A percentile compares a stretch with the other conserved stretches of the same genome.
phyloP scores from a whole-genome alignment of 2,329 filamentous ascomycete genomes.

The Penicillium corylophilum region DNA sequence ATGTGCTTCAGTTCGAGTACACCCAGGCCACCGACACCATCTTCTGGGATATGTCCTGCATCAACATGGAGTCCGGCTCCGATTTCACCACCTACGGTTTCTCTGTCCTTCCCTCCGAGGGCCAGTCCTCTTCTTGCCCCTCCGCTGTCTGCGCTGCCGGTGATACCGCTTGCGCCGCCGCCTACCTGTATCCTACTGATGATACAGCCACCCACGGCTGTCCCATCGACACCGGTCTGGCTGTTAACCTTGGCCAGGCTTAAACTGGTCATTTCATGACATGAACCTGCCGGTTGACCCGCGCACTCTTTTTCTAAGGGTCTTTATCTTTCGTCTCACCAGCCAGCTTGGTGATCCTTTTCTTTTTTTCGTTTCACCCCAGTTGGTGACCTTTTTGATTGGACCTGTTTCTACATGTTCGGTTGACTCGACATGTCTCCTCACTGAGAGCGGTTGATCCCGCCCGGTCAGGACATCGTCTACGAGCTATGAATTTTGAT shows the following conservation, averaged over 20 bases:
- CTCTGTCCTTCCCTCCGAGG: conserved; percentile 31
- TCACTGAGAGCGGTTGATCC: conserved; percentile 4
- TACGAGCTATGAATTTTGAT: conserved; percentile 23
- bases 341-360: conserved; percentile 9
- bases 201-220: conserved; percentile 45
- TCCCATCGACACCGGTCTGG: conserved; percentile 34
- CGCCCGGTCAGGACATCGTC: conserved; percentile 15
- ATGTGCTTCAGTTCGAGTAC: conserved; percentile 47
- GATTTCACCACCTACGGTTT: conserved; percentile 38
- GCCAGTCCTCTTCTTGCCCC: conserved; percentile 28
- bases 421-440: conserved; percentile 22
- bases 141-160: conserved; percentile 37
- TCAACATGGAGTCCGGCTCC: conserved; percentile 33
- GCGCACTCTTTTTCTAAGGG: conserved; percentile 21
- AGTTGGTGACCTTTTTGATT: conserved; percentile 10
- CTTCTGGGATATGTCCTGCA: conserved; percentile 44
- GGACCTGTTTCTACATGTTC: conserved; percentile 16
- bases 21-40: conserved; percentile 33
- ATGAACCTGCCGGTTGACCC: conserved; percentile 24
- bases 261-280: not conserved
- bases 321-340: conserved; percentile 11
- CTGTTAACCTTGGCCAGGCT: conserved; percentile 34
- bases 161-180: conserved; percentile 35
- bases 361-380: conserved; percentile 8
- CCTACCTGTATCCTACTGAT: conserved; percentile 42